These are phyloP conservation scores for Puccinia triticina DNA, from an alignment of 1,284 basidiomycete genomes.

Conservation along the genomic window DNA sequence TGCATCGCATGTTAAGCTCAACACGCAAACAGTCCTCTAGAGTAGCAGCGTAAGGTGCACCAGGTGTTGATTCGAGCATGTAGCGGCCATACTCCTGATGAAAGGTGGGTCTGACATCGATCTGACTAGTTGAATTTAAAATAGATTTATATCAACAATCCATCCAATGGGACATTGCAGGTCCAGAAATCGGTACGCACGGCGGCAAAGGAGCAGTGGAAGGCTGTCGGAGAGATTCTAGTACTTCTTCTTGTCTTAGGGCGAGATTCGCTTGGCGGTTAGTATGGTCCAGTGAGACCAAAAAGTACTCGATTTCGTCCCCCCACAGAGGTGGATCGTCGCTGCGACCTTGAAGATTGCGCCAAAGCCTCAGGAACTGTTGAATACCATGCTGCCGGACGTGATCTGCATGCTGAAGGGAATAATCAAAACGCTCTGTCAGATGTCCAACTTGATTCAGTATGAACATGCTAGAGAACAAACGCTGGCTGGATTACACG, in stretches of 20 bases:
- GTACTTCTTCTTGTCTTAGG: conserved; percentile 88
- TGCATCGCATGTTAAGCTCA: conserved; percentile 89
- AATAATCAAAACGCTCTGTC: not conserved
- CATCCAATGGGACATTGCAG: conserved; percentile 14
- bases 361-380: conserved; percentile 92
- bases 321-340: conserved; percentile 97
- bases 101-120: conserved; percentile 81
- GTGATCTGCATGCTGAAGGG: conserved; percentile 74
- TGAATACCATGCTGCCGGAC: conserved; percentile 90
- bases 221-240: conserved; percentile 62
- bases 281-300: conserved; percentile 80
- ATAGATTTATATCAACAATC: not conserved
- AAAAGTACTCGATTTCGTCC: conserved; percentile 99
- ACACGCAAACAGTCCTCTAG: conserved; percentile 83
- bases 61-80: conserved; percentile 98
- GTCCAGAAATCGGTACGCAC: conserved; percentile 13
- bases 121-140: conserved; percentile 59
- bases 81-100: conserved; percentile 98
- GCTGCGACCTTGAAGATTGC: conserved; percentile 83
- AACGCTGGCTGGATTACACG: not conserved
- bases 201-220: conserved; percentile 40
- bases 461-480: not conserved
- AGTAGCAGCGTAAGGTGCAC: conserved; percentile 85
- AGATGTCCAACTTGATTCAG: conserved; percentile 6
- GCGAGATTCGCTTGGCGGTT: conserved; percentile 82